Base-by-base conservation (phyloP, 2,329 filamentous ascomycete species). In the Juglanconis oblonga region DNA sequence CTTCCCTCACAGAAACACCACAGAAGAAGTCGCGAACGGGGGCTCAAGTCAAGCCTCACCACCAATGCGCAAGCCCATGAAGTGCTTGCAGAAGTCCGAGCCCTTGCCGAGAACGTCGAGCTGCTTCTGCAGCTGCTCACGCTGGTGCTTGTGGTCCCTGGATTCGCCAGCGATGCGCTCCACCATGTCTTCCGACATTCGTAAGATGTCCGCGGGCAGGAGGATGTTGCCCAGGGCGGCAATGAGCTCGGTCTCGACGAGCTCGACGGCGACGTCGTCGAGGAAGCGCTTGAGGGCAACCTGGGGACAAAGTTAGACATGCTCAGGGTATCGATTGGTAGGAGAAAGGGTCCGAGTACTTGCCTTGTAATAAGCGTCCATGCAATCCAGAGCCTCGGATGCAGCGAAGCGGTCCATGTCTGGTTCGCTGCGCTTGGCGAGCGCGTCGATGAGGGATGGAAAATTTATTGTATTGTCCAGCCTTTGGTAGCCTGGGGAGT, bases 281-380 rank as follows among this genome's bases (percentile, higher is more conserved):
- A 78, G 63, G 61, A 81, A 77, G 1, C 73, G 71, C 63, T 77
- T 76, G 53, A 79, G 47, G 0, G 78, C 77, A 50, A 80, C 74
- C 78, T 80, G 57, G 2, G 35, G 14, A 31, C 3, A 7, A 51
- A 31, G 4, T 4, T 2, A 10, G 11, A 6, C 38, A 10, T 48
- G 40, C 7, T 14, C 24, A 45, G 52, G 2, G 13, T 4, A 32
- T 10, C 14, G 4, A 38, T 29, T 36, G 3, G 2, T 24, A 11
- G 5, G 24, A 29, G 9, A n/a, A 48, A 7, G 2, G 5, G 64
- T 38, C 49, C 44, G 31, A 33, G 7, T 17, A 36, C 68, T 57
- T 50, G 73, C 74, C 56, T 68, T 66, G 45, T 76, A 76, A 50
- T 76, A 76, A 0, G 72, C 71, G 35, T 69, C 51, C 66, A 76